A percentile compares a stretch with the other conserved stretches of the same genome.
These are phyloP conservation scores for Uronychia setigera DNA, from an alignment of 73 alveolate genomes.

Conservation along the genomic window DNA sequence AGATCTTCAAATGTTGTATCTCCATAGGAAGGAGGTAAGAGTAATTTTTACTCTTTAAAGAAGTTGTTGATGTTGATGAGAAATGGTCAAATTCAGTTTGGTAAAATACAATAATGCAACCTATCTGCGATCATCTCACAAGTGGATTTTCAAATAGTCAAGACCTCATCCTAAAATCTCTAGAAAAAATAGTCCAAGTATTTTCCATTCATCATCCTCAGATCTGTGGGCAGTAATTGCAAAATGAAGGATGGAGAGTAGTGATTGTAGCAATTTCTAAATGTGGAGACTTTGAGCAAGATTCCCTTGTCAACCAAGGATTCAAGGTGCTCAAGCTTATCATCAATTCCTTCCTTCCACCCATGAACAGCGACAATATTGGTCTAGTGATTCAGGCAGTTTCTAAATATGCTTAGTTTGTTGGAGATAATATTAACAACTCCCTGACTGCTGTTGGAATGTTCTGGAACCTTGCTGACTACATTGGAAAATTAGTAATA, in stretches of 20 bases:
- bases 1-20: no score
- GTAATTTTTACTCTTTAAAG: not conserved
- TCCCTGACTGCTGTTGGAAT: constrained; percentile 63
- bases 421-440: constrained; percentile 60
- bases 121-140: constrained; percentile 42
- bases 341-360: constrained; percentile 44
- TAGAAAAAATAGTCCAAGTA: constrained; percentile 34
- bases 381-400: constrained; percentile 32
- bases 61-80: constrained; percentile 42
- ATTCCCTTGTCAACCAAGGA: constrained; percentile 17
- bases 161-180: constrained; percentile 14
- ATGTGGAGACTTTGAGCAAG: not conserved
- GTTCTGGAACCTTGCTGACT: constrained; percentile 72
- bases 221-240: constrained; percentile 24
- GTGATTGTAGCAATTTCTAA: constrained; percentile 27
- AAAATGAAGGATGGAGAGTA: constrained; percentile 49
- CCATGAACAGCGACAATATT: constrained; percentile 32
- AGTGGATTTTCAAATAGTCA: constrained; percentile 1
- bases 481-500: constrained; percentile 24
- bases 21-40: not conserved
- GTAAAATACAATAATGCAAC: constrained; percentile 37
- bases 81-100: constrained; percentile 46
- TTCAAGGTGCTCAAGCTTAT: constrained; percentile 64
- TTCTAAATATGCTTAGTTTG: constrained; percentile 48
- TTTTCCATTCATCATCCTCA: not conserved